Percentiles rank a stretch among this genome's conserved stretches.
These are phyloP conservation scores for Coccomyxa sp. DNA, from an alignment of 139 green algal species.

Conservation along the genomic window DNA sequence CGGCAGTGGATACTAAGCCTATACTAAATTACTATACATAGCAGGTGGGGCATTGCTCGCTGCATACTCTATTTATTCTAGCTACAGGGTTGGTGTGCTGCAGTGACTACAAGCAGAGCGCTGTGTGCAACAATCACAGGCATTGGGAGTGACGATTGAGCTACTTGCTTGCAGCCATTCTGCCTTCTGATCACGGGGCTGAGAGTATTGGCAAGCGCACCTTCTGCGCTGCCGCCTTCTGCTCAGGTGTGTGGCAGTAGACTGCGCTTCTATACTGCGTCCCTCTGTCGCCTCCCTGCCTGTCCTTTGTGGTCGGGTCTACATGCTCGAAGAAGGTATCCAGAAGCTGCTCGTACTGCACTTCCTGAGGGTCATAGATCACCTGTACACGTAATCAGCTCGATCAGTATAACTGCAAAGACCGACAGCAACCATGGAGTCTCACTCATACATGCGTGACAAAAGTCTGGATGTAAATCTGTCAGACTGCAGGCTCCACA, in stretches of 20 bases:
- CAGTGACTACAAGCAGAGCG: neutral
- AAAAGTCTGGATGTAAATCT: neutral
- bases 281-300: constrained; percentile 68
- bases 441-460: neutral
- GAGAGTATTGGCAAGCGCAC: neutral
- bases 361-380: constrained; percentile 68
- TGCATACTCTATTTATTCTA: too few relatives aligned
- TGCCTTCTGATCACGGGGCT: too few relatives aligned
- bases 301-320: constrained; percentile 77
- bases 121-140: neutral
- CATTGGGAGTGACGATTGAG: neutral
- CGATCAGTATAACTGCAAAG: neutral
- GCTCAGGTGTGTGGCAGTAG: constrained; percentile 70
- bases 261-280: constrained; percentile 83
- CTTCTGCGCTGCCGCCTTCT: constrained; percentile 47
- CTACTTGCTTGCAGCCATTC: neutral
- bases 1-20: neutral
- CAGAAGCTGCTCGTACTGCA: constrained; percentile 60
- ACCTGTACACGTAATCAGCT: constrained; percentile 40
- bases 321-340: constrained; percentile 67
- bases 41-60: neutral
- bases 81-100: too few relatives aligned
- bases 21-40: too few relatives aligned
- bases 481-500: neutral
- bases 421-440: neutral